Percentiles rank a stretch among this genome's conserved stretches.
Evolutionary conservation across 805 yeast genomes (phyloP).

Genomic region (Starmerella asiatica): DNA sequence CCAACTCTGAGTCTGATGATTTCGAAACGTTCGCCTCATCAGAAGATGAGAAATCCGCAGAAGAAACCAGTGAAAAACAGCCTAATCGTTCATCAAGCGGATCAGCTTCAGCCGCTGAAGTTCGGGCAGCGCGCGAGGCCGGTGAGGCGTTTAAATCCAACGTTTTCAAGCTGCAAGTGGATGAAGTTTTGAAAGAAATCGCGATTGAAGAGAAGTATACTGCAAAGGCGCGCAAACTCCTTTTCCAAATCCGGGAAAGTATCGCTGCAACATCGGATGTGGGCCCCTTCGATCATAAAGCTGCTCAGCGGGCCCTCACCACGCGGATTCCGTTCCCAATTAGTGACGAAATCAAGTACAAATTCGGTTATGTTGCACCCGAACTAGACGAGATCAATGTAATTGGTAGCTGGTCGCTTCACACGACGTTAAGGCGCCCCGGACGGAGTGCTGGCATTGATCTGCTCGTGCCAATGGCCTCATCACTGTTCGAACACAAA

Average conservation of each 20-base stretch:
- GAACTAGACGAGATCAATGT: constrained; percentile 46
- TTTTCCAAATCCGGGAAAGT: constrained; percentile 45
- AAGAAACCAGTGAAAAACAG: constrained; percentile 5
- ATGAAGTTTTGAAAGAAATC: constrained; percentile 73
- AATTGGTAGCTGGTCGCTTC: constrained; percentile 81
- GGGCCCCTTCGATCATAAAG: constrained; percentile 7
- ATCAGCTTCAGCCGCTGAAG: constrained; percentile 41
- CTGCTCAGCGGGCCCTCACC: constrained; percentile 8
- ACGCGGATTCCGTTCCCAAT: constrained; percentile 54
- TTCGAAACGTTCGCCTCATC: background rate
- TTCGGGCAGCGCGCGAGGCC: constrained; percentile 84
- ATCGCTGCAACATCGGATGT: constrained; percentile 9
- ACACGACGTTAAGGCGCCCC: constrained; percentile 58
- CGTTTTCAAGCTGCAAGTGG: constrained; percentile 88
- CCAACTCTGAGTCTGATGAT: constrained; percentile 1
- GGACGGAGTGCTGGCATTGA: constrained; percentile 57
- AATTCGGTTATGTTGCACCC: constrained; percentile 57
- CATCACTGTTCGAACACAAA: constrained; percentile 58
- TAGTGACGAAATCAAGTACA: constrained; percentile 35
- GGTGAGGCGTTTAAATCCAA: constrained; percentile 90
- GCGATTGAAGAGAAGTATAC: constrained; percentile 58
- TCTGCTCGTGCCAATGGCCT: constrained; percentile 72
- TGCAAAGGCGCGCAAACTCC: constrained; percentile 47
- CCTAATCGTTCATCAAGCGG: constrained; percentile 1
- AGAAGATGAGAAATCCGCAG: background rate